phyloP scores from a whole-genome alignment of 179 eudicot genomes.

The Pouteria campechiana region DNA sequence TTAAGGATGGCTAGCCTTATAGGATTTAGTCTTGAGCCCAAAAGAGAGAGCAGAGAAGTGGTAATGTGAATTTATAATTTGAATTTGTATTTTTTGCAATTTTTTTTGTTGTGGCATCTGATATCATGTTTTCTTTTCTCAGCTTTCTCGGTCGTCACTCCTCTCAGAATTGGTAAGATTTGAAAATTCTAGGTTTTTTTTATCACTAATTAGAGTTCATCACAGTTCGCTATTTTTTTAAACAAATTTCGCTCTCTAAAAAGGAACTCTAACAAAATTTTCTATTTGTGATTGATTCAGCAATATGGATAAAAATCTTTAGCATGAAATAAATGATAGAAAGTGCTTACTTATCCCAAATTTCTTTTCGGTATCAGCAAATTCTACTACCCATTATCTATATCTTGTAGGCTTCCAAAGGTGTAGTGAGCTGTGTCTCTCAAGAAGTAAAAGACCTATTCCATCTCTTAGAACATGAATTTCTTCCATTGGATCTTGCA shows the following conservation, averaged over 20 bases:
- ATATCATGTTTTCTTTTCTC: conserved; percentile 11
- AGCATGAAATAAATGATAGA: background rate
- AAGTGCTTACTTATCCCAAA: background rate
- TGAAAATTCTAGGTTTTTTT: background rate
- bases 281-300: no score
- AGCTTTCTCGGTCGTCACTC: conserved; percentile 80
- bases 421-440: conserved; percentile 76
- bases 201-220: no score
- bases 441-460: conserved; percentile 91
- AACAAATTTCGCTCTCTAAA: no score
- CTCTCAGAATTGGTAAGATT: conserved; percentile 66
- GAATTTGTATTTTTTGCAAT: background rate
- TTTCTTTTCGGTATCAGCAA: background rate
- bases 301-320: no score
- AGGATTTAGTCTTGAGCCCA: conserved; percentile 72
- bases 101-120: background rate
- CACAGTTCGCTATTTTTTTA: no score
- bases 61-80: conserved; percentile 24
- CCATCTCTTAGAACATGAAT: conserved; percentile 71
- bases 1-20: conserved; percentile 73
- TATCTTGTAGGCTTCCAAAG: conserved; percentile 58
- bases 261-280: no score
- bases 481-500: conserved; percentile 59
- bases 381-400: background rate
- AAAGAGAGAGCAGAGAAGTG: conserved; percentile 73